A percentile compares a stretch with the other conserved stretches of the same genome.
phyloP scores from a whole-genome alignment of 2,329 filamentous ascomycete species.

The Onygenales sp. region DNA sequence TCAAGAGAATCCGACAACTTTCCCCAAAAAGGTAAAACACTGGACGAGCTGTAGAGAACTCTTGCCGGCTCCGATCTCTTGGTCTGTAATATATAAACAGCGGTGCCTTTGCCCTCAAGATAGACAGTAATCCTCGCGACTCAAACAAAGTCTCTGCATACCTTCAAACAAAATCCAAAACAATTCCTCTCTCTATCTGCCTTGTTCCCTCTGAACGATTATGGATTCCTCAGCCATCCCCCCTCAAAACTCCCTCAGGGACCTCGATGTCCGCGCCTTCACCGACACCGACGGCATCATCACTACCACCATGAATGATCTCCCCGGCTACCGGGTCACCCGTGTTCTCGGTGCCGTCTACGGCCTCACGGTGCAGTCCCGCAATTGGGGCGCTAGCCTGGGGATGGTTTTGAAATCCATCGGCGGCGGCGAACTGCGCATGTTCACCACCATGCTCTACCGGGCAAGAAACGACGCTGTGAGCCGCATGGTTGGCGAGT shows the following conservation, averaged over 20 bases:
- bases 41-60: too few species aligned
- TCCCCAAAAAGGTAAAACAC: too few species aligned
- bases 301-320: constrained; percentile 54
- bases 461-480: constrained; percentile 51
- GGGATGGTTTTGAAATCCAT: constrained; percentile 49
- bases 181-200: too few species aligned
- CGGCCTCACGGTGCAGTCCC: constrained; percentile 47
- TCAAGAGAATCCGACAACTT: too few species aligned
- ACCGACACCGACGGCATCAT: constrained; percentile 54
- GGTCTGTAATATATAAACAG: too few species aligned
- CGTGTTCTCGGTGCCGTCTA: constrained; percentile 50
- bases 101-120: too few species aligned
- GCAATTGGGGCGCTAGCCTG: constrained; percentile 49
- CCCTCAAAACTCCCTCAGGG: neutral
- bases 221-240: neutral
- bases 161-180: too few species aligned
- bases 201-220: too few species aligned
- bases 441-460: constrained; percentile 53
- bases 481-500: constrained; percentile 46
- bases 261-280: constrained; percentile 31
- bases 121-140: too few species aligned
- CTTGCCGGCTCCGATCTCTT: too few species aligned
- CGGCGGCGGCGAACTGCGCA: constrained; percentile 49
- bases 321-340: constrained; percentile 51
- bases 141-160: too few species aligned